phyloP scores from a whole-genome alignment of 306 rosid genomes.

The Casuarina equisetifolia region DNA sequence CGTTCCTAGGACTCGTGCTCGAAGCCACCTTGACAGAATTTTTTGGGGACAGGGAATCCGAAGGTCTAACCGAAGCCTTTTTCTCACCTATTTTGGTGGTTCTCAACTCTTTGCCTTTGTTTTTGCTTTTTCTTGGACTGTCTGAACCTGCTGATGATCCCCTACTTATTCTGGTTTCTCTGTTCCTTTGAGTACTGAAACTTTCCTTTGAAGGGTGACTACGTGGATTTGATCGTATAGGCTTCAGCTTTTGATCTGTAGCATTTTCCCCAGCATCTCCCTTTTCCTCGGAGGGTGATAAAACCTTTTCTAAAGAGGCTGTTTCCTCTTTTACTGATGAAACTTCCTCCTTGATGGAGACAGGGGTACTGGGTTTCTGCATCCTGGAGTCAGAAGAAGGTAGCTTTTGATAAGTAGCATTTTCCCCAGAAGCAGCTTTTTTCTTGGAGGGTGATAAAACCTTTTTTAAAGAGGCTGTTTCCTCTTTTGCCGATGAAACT shows the following conservation, averaged over 20 bases:
- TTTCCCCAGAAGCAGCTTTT: slow-evolving; percentile 31
- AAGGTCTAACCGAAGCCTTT: slow-evolving; percentile 23
- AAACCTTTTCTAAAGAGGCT: no score
- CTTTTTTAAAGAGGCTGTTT: not conserved
- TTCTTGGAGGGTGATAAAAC: no score
- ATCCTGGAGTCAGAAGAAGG: slow-evolving; percentile 28
- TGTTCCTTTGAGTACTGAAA: slow-evolving; percentile 29
- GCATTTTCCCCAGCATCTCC: slow-evolving; percentile 36
- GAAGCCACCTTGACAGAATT: slow-evolving; percentile 32
- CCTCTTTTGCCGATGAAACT: slow-evolving; percentile 20
- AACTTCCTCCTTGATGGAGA: slow-evolving; percentile 34
- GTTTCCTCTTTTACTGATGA: slow-evolving; percentile 22
- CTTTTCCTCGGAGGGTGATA: not conserved
- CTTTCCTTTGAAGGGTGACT: slow-evolving; percentile 26
- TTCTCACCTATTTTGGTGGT: slow-evolving; percentile 30
- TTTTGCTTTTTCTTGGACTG: slow-evolving; percentile 30
- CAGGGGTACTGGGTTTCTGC: slow-evolving; percentile 17
- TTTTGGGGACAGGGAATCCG: slow-evolving; percentile 33
- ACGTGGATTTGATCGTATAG: slow-evolving; percentile 19
- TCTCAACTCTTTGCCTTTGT: slow-evolving; percentile 29
- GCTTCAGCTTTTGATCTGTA: slow-evolving; percentile 11
- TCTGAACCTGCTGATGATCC: slow-evolving; percentile 28
- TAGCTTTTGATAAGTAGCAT: slow-evolving; percentile 1
- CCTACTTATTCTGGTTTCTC: slow-evolving; percentile 23
- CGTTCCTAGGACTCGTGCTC: slow-evolving; percentile 24